Evolutionary conservation across 352 stramenopile genomes (phyloP), one percentile per base, ranked within the genome.

Genomic region (Phytophthora nicotianae): DNA sequence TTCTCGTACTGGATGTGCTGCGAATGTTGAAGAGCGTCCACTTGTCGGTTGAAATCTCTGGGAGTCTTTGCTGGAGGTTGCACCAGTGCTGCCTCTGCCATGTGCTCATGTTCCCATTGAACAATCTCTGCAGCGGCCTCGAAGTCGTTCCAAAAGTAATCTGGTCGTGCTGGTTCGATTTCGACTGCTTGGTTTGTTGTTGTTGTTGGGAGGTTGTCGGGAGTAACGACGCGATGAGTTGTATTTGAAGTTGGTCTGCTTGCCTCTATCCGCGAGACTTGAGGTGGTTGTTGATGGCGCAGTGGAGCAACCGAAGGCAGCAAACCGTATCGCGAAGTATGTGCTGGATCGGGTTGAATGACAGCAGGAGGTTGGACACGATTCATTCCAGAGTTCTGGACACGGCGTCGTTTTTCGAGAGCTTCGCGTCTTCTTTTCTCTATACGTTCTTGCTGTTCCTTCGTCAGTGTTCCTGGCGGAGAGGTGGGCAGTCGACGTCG

Each of bases 401-500:
- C 26, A 14, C 69, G 70, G 64, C 78, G 75, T 24, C 79, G 64
- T 50, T 83, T 83, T 32, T 84, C 76, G 14, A 95, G 65, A 27
- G 83, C 84, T 42, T 89, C 77, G 17, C 52, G 68, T 16, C 86
- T 68, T 26, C 74, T 72, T 4, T 53, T 35, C 58, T 93, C 86
- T 14, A 95, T 83, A 32, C 79, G 64, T 16, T 73, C 50, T 27
- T 62, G 62, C 45, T 93, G 83, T 4, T 81, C 68, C 24, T 78
- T 73, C 5, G 85, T 92, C 2, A 93, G 35, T 8, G 42, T 65
- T 7, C 80, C 72, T 7, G 81, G 76, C 2, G 73, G 74, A 47
- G 13, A 32, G 5, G 26, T 23, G 32, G 37, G 40, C n/a, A 52
- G 63, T 63, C 77, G 73, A 26, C 81, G 67, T 47, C 81, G 80